Evolutionary conservation across 1,139 yeast genomes (phyloP).

Genomic region (Scheffersomyces titani): DNA sequence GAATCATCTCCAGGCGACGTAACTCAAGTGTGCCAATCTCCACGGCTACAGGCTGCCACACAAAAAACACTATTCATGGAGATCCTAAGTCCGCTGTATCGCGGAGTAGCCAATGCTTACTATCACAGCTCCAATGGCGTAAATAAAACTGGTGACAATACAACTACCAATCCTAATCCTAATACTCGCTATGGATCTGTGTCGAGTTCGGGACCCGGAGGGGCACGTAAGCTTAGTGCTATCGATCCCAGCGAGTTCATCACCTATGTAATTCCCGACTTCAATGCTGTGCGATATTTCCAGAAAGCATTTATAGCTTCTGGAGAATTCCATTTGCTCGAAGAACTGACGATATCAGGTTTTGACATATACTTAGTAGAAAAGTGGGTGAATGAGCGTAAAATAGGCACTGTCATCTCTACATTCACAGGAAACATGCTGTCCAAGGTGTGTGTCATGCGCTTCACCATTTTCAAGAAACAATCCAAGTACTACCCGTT

Average conservation of each 20-base stretch:
- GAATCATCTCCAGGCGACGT: background rate
- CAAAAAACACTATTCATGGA: background rate
- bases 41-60: background rate
- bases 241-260: slow-evolving; percentile 26
- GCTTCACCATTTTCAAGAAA: slow-evolving; percentile 58
- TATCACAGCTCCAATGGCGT: background rate
- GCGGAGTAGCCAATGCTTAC: background rate
- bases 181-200: slow-evolving; percentile 1
- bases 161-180: background rate
- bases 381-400: slow-evolving; percentile 85
- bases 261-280: slow-evolving; percentile 52
- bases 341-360: slow-evolving; percentile 57
- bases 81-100: background rate
- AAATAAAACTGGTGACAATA: background rate
- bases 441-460: slow-evolving; percentile 62
- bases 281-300: slow-evolving; percentile 52
- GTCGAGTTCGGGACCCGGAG: background rate
- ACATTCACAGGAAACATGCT: slow-evolving; percentile 81
- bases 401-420: slow-evolving; percentile 66
- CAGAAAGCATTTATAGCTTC: slow-evolving; percentile 39
- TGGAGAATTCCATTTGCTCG: slow-evolving; percentile 39
- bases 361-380: slow-evolving; percentile 90
- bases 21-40: too few species aligned
- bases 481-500: slow-evolving; percentile 60
- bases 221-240: background rate